Base-by-base conservation (phyloP, 1,284 basidiomycete genomes). In the Malassezia arunalokei region DNA sequence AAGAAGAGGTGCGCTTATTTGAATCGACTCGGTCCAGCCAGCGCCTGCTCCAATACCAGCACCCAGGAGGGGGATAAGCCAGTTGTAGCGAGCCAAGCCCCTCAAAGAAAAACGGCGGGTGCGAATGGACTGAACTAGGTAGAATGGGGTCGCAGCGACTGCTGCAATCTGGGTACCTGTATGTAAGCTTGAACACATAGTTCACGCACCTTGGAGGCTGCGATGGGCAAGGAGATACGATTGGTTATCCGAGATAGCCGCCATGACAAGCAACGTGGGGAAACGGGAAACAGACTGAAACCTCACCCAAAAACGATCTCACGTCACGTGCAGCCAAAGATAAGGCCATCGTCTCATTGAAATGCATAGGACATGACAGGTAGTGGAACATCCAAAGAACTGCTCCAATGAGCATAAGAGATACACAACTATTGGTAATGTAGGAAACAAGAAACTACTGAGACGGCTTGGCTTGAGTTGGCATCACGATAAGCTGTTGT, bases 61-160 rank as follows among this genome's bases (percentile, higher is more conserved):
- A 17, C 66, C 65, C 3, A 53, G 15, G 7, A 63, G 5, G 0
- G 68, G 68, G 2, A 62, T 31, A 2, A 59, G 12, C 68, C 68
- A 70, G 58, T 58, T 62, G 49, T 15, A 49, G 8, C 66, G 54
- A 0, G 60, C 62, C 2, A 71, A 40, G 0, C 59, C 57, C 6
- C 62, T 59, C 1, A 71, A 40, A 0, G 49, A 43, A 30, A 69
- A 69, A 4, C 59, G 56, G 0, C 64, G 52, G 2, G 59, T 58
- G 8, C 68, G 59, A 0, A 63, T 11, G 1, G 58, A 35, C 17
- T 60, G 52, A 3, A 71, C 8, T 0, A 63, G 37, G 50, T 66
- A 71, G 9, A 68, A 20, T 1, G 68, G 68, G 3, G 65, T 69
- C 0, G 65, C 68, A 1, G 59, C 59, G 9, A 71, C 49, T 48